Base-by-base conservation (phyloP, 2,329 filamentous ascomycete genomes). In the Claviceps sorghi region DNA sequence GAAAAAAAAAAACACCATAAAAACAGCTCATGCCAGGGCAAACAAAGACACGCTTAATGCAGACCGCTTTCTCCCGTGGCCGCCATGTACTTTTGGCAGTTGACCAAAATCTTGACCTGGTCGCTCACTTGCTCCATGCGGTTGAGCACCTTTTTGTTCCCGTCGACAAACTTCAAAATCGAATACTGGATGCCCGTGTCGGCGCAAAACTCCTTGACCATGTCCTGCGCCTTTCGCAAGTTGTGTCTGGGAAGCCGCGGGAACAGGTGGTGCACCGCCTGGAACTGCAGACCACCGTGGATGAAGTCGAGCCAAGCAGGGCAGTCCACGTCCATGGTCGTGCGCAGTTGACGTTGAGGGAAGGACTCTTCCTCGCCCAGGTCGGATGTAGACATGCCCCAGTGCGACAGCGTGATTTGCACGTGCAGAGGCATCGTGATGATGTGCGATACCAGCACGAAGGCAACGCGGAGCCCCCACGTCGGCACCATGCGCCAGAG, bases 271-370 rank as follows among this genome's bases (percentile, higher is more conserved):
- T 87, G 83, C 2, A 86, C 76, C 7, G 78, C 82, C 65, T 86
- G 83, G 67, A 86, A 87, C 66, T 86, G 83, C 30, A 87, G 70
- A 1, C 83, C 83, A 48, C 83, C 83, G 63, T 87, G 83, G 61
- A 85, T 73, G 58, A 81, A 86, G 63, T 87, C 83, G 29, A 87
- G 68, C 83, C 83, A 87, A 26, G 73, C 69, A 0, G 83, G 83
- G 65, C 83, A 86, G 59, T 84, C 81, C 48, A 87, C 78, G 59
- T 87, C 83, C 82, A 86, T 84, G 29, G 82, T 86, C 3, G 83
- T 86, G 45, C 83, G 75, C 40, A 86, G 69, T 73, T 84, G 82
- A 60, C 80, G 79, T 67, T 85, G 81, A 0, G 82, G 72, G 61
- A 86, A 86, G 0, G 79, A 83, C 62, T 86, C 83, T 52, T 72